Evolutionary conservation across 495 filamentous ascomycete genomes (phyloP), one percentile per base, ranked within the genome.

Genomic region (Immersiella caudata): DNA sequence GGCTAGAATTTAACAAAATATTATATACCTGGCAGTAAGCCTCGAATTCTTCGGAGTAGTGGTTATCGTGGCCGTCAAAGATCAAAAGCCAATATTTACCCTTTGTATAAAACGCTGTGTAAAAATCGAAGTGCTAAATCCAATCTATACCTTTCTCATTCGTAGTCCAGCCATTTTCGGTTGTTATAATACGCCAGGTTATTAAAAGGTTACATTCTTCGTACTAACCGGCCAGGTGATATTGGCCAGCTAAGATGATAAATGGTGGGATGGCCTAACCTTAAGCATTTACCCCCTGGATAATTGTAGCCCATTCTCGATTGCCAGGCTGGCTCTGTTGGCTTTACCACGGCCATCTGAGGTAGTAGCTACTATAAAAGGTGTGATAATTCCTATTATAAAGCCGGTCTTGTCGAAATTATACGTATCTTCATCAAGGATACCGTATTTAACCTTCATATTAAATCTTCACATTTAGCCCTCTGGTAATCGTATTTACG

Each of bases 191-290:
- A 55, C 51, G 51, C 51, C 11, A 55, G 51, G n/a, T 24, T 14
- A 20, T 20, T 20, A 7, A 7, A 12, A 55, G 51, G 51, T 55
- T 21, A 5, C 18, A 55, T 20, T 55, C n/a, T 20, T n/a, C 22
- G 21, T 55, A 55, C n/a, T 7, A 55, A 8, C 2, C 5, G n/a
- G 51, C 9, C 9, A 55, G 51, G 51, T 55, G 11, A 20, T 55
- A 55, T 20, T 55, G 22, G 16, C 6, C 51, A 24, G 51, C 51
- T 7, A 55, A 55, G 51, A 55, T 55, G 22, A 55, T 55, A 21
- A 55, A 55, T 24, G 51, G 51, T 21, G 51, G n/a, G 51, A 55
- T 55, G n/a, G 8, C 51, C 20, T 21, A 55, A 20, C 51, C 51
- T 9, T 20, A 7, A 24, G 51, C 22, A 55, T 25, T 55, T 21